Evolutionary conservation across 2,329 filamentous ascomycete species (phyloP), one percentile per base, ranked within the genome.

Genomic region (Talaromyces verruculosus): DNA sequence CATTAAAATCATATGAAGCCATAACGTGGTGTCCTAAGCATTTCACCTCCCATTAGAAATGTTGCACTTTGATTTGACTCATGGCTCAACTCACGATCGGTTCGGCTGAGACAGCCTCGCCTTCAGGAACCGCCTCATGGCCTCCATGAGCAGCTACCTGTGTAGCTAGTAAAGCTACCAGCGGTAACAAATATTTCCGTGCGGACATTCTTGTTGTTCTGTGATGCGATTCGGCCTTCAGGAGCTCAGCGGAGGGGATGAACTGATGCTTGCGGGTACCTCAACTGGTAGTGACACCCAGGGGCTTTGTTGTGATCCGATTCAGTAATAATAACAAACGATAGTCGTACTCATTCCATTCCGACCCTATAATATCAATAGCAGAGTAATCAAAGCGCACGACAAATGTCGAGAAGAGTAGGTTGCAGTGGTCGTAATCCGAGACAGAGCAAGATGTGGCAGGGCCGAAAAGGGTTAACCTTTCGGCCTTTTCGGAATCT

Each of bases 1-100:
- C 84, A 97, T 93, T 55, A 96, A 79, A 67, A 97, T 84, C 74
- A 99, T 98, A 80, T 99, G 95, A 71, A 90, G 84, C 95, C 95
- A 99, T 87, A 99, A 80, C 73, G 88, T 92, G 49, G 89, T 85
- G 77, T 98, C 95, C 83, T 86, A 71, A 19, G 65, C 6, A 43
- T 30, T 30, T 30, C 28, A 33, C 28, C 8, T 51, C 28, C 43
- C 64, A 67, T 60, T 69, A 69, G 63, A 61, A 35, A 47, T 19
- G 25, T 35, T 37, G 19, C 3, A 25, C n/a, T 51, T 17, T 33
- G 35, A 13, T 45, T 22, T 41, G 17, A n/a, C 13, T 63, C 19
- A 17, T 19, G 43, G 22, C 19, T 11, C 2, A 51, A 81, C 88
- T 67, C 82, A 91, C 89, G 72, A 94, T 85, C 1, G 91, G 91